Evolutionary conservation across 2,329 filamentous ascomycete genomes (phyloP).

Genomic region (Pseudocercospora macadamiae): DNA sequence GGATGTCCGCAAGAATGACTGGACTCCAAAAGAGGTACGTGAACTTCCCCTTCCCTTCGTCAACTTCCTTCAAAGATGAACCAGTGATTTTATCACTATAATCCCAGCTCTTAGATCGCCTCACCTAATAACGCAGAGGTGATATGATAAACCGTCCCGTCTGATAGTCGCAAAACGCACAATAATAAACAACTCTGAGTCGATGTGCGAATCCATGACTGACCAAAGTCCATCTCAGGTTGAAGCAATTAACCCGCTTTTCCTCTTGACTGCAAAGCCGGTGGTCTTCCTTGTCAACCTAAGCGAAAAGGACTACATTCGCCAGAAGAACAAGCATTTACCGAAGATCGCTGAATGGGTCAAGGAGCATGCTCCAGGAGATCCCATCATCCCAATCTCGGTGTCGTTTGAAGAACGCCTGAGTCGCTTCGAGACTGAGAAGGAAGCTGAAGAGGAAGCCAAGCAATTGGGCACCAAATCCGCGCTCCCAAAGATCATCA

Average conservation of each 20-base stretch:
- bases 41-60: constrained; percentile 29
- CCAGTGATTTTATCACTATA: constrained; percentile 95
- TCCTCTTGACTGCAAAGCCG: constrained; percentile 93
- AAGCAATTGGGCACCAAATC: constrained; percentile 87
- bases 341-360: constrained; percentile 93
- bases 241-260: constrained; percentile 94
- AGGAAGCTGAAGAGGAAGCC: constrained; percentile 78
- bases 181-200: background rate
- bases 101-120: constrained; percentile 99
- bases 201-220: background rate
- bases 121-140: constrained; percentile 73
- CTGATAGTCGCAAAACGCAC: constrained; percentile 33
- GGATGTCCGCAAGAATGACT: constrained; percentile 87
- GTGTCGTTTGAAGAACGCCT: constrained; percentile 92
- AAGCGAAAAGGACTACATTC: constrained; percentile 93
- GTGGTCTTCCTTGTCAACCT: constrained; percentile 97
- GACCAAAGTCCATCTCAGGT: constrained; percentile 60
- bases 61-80: constrained; percentile 79
- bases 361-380: constrained; percentile 83
- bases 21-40: constrained; percentile 93
- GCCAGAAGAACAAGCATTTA: constrained; percentile 99
- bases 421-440: constrained; percentile 76
- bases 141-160: constrained; percentile 80
- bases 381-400: constrained; percentile 91
- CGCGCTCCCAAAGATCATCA: constrained; percentile 86